Percentiles rank a stretch among this genome's conserved stretches.
These are phyloP conservation scores for Penicillium sp. DNA, from an alignment of 2,329 filamentous ascomycete genomes.

Conservation along the genomic window DNA sequence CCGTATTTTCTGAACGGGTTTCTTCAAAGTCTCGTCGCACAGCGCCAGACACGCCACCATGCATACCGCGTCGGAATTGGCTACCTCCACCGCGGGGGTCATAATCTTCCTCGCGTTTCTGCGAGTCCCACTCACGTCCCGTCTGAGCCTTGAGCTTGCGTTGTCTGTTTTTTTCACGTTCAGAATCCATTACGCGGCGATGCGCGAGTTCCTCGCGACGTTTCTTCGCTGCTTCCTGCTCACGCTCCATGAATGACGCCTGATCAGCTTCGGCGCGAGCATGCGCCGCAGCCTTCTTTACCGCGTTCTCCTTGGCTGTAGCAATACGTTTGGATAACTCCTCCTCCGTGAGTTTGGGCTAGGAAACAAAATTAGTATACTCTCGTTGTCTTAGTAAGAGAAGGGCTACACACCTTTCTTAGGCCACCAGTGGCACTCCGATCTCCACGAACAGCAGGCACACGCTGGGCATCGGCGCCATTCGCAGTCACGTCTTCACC, in stretches of 20 bases:
- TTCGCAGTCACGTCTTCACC: slow-evolving; percentile 10
- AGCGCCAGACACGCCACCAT: slow-evolving; percentile 49
- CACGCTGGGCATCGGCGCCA: slow-evolving; percentile 28
- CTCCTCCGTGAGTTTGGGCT: slow-evolving; percentile 63
- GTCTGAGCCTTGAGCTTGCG: slow-evolving; percentile 58
- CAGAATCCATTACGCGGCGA: slow-evolving; percentile 59
- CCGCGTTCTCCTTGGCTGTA: slow-evolving; percentile 61
- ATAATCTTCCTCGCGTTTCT: slow-evolving; percentile 59
- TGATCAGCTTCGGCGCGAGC: slow-evolving; percentile 66
- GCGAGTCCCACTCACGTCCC: slow-evolving; percentile 62
- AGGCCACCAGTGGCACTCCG: slow-evolving; percentile 54
- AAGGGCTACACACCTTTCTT: slow-evolving; percentile 40
- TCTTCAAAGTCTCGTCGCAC: slow-evolving; percentile 32
- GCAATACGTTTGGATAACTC: slow-evolving; percentile 62
- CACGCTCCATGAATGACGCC: slow-evolving; percentile 62
- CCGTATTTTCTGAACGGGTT: slow-evolving; percentile 23
- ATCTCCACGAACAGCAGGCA: slow-evolving; percentile 54
- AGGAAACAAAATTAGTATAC: slow-evolving; percentile 26
- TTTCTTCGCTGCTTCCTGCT: slow-evolving; percentile 57
- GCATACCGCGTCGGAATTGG: slow-evolving; percentile 50
- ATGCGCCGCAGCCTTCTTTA: slow-evolving; percentile 58
- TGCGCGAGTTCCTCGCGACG: slow-evolving; percentile 52
- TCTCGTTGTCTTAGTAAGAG: not conserved
- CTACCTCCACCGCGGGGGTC: slow-evolving; percentile 42
- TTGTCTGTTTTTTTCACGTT: slow-evolving; percentile 60